A percentile compares a stretch with the other conserved stretches of the same genome.
These are phyloP conservation scores for Ustilago hordei DNA, from an alignment of 1,284 basidiomycete species.

Conservation along the genomic window DNA sequence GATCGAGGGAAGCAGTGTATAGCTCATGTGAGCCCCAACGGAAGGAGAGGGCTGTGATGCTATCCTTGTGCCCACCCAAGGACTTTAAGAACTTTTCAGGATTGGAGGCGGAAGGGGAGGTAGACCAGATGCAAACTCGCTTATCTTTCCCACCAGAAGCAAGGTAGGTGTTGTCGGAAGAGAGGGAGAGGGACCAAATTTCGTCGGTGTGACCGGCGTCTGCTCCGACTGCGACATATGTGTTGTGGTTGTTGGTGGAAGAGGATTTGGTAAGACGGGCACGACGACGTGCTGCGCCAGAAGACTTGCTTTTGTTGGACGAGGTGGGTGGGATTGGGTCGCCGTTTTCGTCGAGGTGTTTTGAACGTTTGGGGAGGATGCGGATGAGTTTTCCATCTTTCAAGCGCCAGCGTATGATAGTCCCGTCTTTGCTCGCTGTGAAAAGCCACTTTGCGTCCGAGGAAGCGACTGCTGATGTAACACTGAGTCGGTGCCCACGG, in stretches of 20 bases:
- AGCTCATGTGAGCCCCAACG: constrained; percentile 83
- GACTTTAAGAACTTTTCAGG: constrained; percentile 77
- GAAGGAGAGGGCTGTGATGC: constrained; percentile 79
- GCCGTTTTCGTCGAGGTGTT: constrained; percentile 14
- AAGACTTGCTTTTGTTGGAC: constrained; percentile 23
- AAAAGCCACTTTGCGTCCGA: constrained; percentile 77
- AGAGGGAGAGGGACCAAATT: constrained; percentile 84
- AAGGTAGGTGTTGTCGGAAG: constrained; percentile 84
- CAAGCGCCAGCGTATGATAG: constrained; percentile 63
- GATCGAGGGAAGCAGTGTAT: constrained; percentile 83
- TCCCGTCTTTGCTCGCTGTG: constrained; percentile 64
- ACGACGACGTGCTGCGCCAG: constrained; percentile 50
- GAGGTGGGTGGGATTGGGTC: constrained; percentile 10
- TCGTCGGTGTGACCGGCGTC: constrained; percentile 84
- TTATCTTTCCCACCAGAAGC: constrained; percentile 88
- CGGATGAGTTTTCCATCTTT: constrained; percentile 63
- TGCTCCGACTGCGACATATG: constrained; percentile 67
- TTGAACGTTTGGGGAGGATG: constrained; percentile 38
- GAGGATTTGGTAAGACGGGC: constrained; percentile 18
- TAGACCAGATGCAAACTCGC: constrained; percentile 67
- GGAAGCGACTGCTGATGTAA: constrained; percentile 81
- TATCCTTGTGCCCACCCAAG: constrained; percentile 72
- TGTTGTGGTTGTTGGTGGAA: constrained; percentile 1
- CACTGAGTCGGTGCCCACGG: constrained; percentile 79
- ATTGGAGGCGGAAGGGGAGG: not conserved